Conservation (phyloP, 371 early-diverging fungal genomes). For the Choanephora cucurbitarum region DNA sequence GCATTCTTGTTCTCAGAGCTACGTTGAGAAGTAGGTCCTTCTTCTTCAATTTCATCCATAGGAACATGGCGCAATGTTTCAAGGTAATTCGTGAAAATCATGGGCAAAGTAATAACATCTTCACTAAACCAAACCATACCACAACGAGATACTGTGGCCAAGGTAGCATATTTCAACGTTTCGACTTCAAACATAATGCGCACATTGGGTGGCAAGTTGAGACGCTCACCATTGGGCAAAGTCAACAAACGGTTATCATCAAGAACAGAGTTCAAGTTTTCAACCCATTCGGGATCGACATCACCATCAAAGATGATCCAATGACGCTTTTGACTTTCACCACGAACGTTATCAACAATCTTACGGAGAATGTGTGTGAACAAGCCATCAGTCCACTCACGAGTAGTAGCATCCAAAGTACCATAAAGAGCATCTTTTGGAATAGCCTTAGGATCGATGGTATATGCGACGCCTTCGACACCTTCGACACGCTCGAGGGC, state of each 20-base stretch:
- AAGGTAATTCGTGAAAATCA: slow-evolving; percentile 87
- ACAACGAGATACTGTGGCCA: slow-evolving; percentile 98
- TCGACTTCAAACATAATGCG: slow-evolving; percentile 99
- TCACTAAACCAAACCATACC: slow-evolving; percentile 99
- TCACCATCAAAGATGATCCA: slow-evolving; percentile 99
- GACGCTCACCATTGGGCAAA: slow-evolving; percentile 98
- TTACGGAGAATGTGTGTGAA: slow-evolving; percentile 97
- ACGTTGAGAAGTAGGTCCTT: slow-evolving; percentile 38
- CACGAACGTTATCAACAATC: slow-evolving; percentile 97
- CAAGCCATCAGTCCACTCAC: slow-evolving; percentile 99
- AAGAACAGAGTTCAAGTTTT: slow-evolving; percentile 97
- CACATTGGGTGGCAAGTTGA: slow-evolving; percentile 93
- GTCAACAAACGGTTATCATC: slow-evolving; percentile 98
- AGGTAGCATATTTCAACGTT: slow-evolving; percentile 93
- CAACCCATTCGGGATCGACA: slow-evolving; percentile 99
- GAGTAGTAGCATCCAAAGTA: slow-evolving; percentile 93
- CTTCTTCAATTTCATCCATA: slow-evolving; percentile 85
- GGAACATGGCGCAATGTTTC: slow-evolving; percentile 73
- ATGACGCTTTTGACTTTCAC: slow-evolving; percentile 90
- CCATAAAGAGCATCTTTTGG: slow-evolving; percentile 97
- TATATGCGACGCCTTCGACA: slow-evolving; percentile 88
- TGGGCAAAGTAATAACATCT: slow-evolving; percentile 82
- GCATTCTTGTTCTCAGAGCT: slow-evolving; percentile 13
- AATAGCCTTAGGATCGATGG: slow-evolving; percentile 98
- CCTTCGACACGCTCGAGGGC: slow-evolving; percentile 89